phyloP scores from a whole-genome alignment of 441 rosid genomes.

The Dalechampia spathulata region DNA sequence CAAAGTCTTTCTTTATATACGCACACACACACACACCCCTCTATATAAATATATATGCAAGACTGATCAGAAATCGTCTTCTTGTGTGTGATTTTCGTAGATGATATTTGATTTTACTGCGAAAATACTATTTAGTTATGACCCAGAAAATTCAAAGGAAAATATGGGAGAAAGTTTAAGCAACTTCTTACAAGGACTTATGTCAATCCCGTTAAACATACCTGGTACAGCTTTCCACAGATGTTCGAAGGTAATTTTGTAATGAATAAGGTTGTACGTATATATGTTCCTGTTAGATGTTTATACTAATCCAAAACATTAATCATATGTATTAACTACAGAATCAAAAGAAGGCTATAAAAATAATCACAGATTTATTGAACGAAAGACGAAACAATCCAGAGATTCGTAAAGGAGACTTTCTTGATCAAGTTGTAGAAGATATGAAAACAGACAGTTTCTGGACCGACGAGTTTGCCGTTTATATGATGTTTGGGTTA shows the following conservation, averaged over 20 bases:
- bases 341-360: conserved; percentile 12
- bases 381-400: conserved; percentile 7
- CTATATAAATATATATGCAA: no score
- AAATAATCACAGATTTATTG: background rate
- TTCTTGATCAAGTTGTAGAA: conserved; percentile 13
- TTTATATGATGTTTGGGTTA: conserved; percentile 12
- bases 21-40: no score
- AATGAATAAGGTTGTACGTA: background rate
- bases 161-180: background rate
- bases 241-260: conserved; percentile 7
- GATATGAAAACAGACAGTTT: conserved; percentile 15
- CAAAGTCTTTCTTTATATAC: no score
- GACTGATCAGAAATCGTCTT: no score
- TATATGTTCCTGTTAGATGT: background rate
- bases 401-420: conserved; percentile 5
- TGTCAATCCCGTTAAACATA: conserved; percentile 15
- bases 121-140: conserved; percentile 13
- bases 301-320: no score
- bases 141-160: conserved; percentile 1
- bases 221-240: conserved; percentile 15
- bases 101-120: conserved; percentile 15
- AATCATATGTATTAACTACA: background rate
- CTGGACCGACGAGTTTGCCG: conserved; percentile 5
- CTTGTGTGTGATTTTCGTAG: conserved; percentile 4
- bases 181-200: conserved; percentile 4